Percentiles rank a stretch among this genome's conserved stretches.
phyloP scores from a whole-genome alignment of 345 rosid genomes.

The Eucalyptus lansdowneana region DNA sequence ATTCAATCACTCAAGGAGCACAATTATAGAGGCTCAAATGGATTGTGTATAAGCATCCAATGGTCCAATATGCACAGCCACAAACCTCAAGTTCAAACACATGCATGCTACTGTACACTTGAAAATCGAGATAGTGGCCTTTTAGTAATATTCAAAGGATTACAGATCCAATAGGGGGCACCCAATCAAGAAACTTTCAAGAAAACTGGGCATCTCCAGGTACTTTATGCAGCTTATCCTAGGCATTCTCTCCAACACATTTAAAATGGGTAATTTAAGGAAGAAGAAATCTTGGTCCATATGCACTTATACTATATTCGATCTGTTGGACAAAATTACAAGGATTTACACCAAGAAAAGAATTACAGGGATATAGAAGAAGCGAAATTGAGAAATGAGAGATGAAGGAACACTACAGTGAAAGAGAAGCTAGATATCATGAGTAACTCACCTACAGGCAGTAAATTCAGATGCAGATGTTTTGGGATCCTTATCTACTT shows the following conservation, averaged over 20 bases:
- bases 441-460: conserved; percentile 32
- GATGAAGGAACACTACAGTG: not conserved
- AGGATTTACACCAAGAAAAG: not conserved
- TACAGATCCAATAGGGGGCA: not conserved
- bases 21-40: not conserved
- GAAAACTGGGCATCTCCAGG: not conserved
- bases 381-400: not conserved
- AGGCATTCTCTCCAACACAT: not conserved
- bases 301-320: not conserved
- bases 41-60: not conserved
- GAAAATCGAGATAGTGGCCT: not conserved
- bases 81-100: not conserved
- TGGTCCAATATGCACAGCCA: not conserved
- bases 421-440: not conserved
- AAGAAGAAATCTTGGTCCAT: not conserved
- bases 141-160: not conserved
- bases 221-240: not conserved
- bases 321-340: not conserved
- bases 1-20: not conserved
- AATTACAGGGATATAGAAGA: not conserved
- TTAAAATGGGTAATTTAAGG: not conserved
- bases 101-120: not conserved
- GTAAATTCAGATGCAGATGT: conserved; percentile 31
- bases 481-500: conserved; percentile 38
- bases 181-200: not conserved